Evolutionary conservation across 2,329 filamentous ascomycete genomes (phyloP).

Genomic region (Penicillium sclerotiorum): DNA sequence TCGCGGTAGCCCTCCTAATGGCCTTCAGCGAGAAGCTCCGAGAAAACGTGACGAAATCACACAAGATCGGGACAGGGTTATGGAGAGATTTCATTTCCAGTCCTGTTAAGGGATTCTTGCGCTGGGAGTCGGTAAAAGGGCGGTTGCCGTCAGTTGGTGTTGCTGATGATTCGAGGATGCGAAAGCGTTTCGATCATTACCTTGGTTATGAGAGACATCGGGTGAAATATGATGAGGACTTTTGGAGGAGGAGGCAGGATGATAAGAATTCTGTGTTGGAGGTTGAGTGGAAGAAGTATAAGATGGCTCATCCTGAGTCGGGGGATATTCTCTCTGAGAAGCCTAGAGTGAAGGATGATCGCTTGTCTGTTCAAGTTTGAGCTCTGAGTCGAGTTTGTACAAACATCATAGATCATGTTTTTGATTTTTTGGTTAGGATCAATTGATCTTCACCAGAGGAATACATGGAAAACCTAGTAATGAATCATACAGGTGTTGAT

Average conservation of each 20-base stretch:
- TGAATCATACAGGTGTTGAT: no score
- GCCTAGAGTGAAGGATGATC: not conserved
- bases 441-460: no score
- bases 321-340: conserved; percentile 13
- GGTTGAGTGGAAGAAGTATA: conserved; percentile 5
- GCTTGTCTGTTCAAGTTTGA: no score
- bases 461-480: no score
- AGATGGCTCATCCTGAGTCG: conserved; percentile 11
- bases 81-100: conserved; percentile 25
- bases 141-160: conserved; percentile 9
- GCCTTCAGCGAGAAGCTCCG: conserved; percentile 54
- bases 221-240: conserved; percentile 31
- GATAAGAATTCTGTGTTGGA: conserved; percentile 9
- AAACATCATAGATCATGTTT: no score
- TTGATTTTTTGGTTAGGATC: no score
- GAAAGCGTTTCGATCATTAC: conserved; percentile 30
- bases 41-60: conserved; percentile 24
- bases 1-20: conserved; percentile 54
- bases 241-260: conserved; percentile 32
- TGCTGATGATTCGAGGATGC: conserved; percentile 24
- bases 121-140: conserved; percentile 9
- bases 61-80: conserved; percentile 27
- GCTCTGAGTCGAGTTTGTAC: no score
- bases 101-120: conserved; percentile 20
- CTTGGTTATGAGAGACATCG: conserved; percentile 23